A percentile compares a stretch with the other conserved stretches of the same genome.
Conservation (phyloP, 768 basidiomycete genomes). For the Russula abietina region DNA sequence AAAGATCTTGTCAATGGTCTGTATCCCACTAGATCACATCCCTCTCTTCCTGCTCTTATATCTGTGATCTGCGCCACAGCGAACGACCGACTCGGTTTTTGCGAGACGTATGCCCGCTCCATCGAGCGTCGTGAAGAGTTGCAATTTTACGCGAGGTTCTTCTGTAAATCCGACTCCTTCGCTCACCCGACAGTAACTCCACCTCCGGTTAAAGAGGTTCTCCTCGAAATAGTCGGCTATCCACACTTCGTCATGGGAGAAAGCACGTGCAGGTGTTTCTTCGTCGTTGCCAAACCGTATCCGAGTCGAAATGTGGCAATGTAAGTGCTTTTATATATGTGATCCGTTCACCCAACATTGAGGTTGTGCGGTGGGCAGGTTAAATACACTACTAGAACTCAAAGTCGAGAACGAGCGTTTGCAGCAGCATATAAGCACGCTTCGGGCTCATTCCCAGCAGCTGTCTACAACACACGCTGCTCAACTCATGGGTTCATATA, state of each 20-base stretch:
- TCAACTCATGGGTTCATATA: conserved; percentile 21
- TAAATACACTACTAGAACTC: conserved; percentile 72
- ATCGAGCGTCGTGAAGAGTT: conserved; percentile 47
- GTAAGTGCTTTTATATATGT: conserved; percentile 36
- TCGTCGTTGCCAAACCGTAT: conserved; percentile 70
- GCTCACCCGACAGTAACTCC: conserved; percentile 25
- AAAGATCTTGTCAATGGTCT: conserved; percentile 52
- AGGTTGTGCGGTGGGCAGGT: conserved; percentile 31
- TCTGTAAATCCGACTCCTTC: conserved; percentile 38
- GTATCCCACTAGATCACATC: conserved; percentile 15
- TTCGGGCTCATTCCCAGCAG: conserved; percentile 30
- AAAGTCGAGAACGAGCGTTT: conserved; percentile 84
- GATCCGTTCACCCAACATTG: background rate
- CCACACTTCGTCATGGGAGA: conserved; percentile 45
- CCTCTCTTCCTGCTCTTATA: conserved; percentile 7
- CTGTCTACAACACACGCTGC: conserved; percentile 16
- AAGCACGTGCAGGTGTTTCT: conserved; percentile 54
- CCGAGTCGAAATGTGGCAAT: conserved; percentile 66
- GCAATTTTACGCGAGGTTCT: conserved; percentile 55
- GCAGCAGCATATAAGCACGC: conserved; percentile 50
- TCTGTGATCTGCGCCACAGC: conserved; percentile 34
- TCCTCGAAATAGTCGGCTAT: conserved; percentile 68
- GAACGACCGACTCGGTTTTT: conserved; percentile 49
- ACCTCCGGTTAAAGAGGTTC: conserved; percentile 40
- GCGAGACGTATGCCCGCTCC: conserved; percentile 47